These are phyloP conservation scores for Stagonosporopsis chrysanthemi DNA, from an alignment of 2,329 filamentous ascomycete species.

Conservation along the genomic window DNA sequence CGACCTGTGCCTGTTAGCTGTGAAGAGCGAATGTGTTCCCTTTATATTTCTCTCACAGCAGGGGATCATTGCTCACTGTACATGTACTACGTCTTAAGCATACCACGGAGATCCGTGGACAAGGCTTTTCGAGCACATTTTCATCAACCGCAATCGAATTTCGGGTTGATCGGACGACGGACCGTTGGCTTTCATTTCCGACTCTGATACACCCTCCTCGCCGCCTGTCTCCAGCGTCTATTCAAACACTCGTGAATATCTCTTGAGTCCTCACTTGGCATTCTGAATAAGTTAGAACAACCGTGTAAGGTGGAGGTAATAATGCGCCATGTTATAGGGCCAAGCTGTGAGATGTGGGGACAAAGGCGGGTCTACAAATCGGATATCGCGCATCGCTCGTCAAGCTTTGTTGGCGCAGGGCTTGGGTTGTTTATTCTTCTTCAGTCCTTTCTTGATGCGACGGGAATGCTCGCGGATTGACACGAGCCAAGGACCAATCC, in stretches of 20 bases:
- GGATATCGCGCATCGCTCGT: constrained; percentile 1
- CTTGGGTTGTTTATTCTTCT: constrained; percentile 28
- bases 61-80: neutral
- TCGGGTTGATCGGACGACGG: constrained; percentile 28
- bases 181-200: constrained; percentile 26
- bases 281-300: constrained; percentile 12
- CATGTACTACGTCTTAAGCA: neutral
- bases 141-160: constrained; percentile 18
- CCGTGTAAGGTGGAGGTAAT: constrained; percentile 21
- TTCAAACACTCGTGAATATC: neutral
- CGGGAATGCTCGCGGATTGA: constrained; percentile 6
- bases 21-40: neutral
- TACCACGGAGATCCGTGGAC: neutral
- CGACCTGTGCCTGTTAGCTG: constrained; percentile 11
- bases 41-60: neutral
- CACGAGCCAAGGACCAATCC: constrained; percentile 14
- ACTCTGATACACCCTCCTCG: constrained; percentile 15
- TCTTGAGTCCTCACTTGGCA: neutral
- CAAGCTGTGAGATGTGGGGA: constrained; percentile 18
- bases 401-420: constrained; percentile 24
- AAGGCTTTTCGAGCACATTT: neutral
- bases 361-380: constrained; percentile 29
- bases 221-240: neutral
- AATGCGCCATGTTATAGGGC: constrained; percentile 28
- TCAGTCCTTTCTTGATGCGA: neutral